phyloP scores from a whole-genome alignment of 2,329 filamentous ascomycete species.

The Fusarium acutatum region DNA sequence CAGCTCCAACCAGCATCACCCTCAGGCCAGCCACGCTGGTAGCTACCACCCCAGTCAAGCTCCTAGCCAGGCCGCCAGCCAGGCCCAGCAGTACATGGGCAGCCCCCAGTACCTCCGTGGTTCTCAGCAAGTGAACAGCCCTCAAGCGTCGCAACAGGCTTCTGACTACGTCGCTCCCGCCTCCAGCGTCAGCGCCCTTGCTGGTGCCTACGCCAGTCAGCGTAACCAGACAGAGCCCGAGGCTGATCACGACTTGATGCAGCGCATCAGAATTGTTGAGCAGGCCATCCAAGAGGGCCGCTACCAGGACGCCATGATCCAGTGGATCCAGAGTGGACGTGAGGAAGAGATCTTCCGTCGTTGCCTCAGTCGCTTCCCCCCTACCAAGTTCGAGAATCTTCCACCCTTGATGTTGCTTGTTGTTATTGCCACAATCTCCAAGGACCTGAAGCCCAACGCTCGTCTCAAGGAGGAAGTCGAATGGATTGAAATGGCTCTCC shows the following conservation, averaged over 20 bases:
- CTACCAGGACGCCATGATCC: constrained; percentile 70
- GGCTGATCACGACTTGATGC: constrained; percentile 60
- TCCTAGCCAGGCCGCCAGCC: constrained; percentile 46
- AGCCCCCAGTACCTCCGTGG: constrained; percentile 51
- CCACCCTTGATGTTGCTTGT: constrained; percentile 71
- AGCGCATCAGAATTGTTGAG: constrained; percentile 67
- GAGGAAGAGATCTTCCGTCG: constrained; percentile 70
- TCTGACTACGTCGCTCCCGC: constrained; percentile 47
- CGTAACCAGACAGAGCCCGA: constrained; percentile 48
- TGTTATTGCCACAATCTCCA: constrained; percentile 70
- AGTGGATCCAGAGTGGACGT: constrained; percentile 71
- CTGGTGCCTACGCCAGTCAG: constrained; percentile 48
- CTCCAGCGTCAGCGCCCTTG: constrained; percentile 47
- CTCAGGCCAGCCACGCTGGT: constrained; percentile 43
- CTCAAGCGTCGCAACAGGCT: constrained; percentile 44
- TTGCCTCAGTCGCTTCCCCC: constrained; percentile 50
- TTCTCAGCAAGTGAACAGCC: constrained; percentile 45
- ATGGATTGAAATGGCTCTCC: constrained; percentile 69
- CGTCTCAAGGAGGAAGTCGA: constrained; percentile 64
- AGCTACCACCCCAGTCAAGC: constrained; percentile 48
- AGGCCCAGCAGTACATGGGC: constrained; percentile 46
- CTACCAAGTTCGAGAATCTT: constrained; percentile 60
- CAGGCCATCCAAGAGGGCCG: constrained; percentile 68
- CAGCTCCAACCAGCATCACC: constrained; percentile 32
- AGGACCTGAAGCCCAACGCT: constrained; percentile 62